These are phyloP conservation scores for Gonium pectorale DNA, from an alignment of 139 green algal genomes.

Conservation along the genomic window DNA sequence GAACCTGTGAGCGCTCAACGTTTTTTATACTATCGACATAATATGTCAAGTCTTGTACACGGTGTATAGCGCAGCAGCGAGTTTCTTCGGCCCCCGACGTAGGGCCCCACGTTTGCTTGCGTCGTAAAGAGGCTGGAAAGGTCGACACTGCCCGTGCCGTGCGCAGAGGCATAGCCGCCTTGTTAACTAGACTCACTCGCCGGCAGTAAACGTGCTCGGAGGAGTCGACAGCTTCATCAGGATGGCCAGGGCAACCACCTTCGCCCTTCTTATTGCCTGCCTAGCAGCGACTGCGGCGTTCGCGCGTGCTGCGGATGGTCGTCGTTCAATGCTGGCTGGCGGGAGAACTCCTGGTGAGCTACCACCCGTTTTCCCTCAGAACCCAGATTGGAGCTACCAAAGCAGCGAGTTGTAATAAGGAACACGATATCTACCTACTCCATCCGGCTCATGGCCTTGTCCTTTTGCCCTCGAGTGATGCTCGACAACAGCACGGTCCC, in stretches of 20 bases:
- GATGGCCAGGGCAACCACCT: background rate
- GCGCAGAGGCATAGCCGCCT: background rate
- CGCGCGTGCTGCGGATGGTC: background rate
- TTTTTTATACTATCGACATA: no score
- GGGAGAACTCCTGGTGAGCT: background rate
- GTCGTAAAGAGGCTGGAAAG: background rate
- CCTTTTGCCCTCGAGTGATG: background rate
- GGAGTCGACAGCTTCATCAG: background rate
- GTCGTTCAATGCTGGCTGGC: background rate
- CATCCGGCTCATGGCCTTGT: background rate
- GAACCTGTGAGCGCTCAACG: no score
- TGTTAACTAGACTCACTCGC: background rate
- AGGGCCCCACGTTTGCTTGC: no score
- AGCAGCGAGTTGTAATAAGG: background rate
- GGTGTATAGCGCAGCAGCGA: background rate
- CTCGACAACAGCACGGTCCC: background rate
- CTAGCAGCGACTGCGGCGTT: background rate
- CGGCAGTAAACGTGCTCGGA: background rate
- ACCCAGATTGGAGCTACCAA: background rate
- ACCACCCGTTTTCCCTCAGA: background rate
- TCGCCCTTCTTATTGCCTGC: background rate
- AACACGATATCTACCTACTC: background rate
- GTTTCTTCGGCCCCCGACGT: background rate
- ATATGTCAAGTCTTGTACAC: no score
- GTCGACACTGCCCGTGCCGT: background rate